Evolutionary conservation across 495 filamentous ascomycete species (phyloP).

Genomic region (Aspergillus affinis): DNA sequence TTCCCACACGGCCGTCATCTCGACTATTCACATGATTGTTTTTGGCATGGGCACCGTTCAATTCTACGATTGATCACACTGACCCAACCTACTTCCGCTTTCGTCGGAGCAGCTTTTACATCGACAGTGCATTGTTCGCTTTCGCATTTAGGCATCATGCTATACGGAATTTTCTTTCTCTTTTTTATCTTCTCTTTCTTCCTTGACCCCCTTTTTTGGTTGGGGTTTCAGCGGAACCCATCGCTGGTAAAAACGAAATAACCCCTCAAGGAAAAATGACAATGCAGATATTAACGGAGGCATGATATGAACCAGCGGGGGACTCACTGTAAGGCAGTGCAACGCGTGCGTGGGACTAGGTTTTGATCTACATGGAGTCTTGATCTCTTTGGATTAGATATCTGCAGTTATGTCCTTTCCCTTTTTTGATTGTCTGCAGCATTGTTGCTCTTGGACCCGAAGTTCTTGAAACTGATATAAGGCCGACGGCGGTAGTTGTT

Average conservation of each 20-base stretch:
- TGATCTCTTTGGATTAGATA: neutral
- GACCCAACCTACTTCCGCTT: neutral
- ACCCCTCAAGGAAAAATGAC: neutral
- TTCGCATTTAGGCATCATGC: neutral
- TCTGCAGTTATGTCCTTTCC: neutral
- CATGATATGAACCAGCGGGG: neutral
- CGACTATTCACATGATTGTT: too few relatives aligned
- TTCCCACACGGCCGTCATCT: neutral
- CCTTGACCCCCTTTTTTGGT: neutral
- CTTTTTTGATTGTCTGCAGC: neutral
- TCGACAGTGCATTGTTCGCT: neutral
- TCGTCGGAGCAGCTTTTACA: neutral
- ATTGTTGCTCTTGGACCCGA: neutral
- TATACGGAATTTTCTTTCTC: neutral
- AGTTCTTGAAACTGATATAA: neutral
- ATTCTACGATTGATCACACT: neutral
- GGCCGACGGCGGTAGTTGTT: neutral
- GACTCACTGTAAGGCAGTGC: neutral
- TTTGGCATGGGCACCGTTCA: neutral
- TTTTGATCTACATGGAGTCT: neutral
- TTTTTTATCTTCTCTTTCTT: neutral
- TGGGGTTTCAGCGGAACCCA: slow-evolving; percentile 18
- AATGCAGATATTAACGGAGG: neutral
- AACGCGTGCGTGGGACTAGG: neutral
- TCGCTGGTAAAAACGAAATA: slow-evolving; percentile 25